Percentiles rank a stretch among this genome's conserved stretches.
These are phyloP conservation scores for Pugionium cornutum DNA, from an alignment of 345 rosid genomes.

Conservation along the genomic window DNA sequence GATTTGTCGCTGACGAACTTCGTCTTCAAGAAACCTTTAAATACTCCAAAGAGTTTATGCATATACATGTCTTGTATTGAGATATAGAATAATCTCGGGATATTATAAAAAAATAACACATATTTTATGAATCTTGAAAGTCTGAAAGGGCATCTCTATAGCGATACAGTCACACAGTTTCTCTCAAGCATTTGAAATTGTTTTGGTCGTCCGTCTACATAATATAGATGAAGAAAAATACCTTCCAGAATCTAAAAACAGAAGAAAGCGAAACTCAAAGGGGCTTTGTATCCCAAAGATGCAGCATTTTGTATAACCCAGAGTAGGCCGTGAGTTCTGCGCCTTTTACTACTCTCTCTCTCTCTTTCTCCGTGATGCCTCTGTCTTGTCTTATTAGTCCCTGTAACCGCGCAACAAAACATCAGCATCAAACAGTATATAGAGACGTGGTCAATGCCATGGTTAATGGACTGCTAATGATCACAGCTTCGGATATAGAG, in stretches of 20 bases:
- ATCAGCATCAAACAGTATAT: constrained; percentile 12
- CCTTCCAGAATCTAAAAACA: constrained; percentile 20
- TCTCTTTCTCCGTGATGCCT: constrained; percentile 10
- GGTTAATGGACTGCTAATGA: background rate
- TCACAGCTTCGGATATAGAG: background rate
- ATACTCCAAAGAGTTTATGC: too few species aligned
- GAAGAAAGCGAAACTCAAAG: constrained; percentile 15
- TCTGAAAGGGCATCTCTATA: constrained; percentile 1
- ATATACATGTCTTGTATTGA: too few species aligned
- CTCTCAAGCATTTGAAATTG: constrained; percentile 18
- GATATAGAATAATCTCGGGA: too few species aligned
- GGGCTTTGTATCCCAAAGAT: constrained; percentile 29
- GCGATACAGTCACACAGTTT: constrained; percentile 3
- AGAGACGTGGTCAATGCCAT: background rate
- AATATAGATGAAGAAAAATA: constrained; percentile 2
- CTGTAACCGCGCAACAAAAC: constrained; percentile 27
- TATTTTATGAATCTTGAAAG: background rate
- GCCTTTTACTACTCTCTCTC: constrained; percentile 14
- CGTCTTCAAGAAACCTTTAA: too few species aligned
- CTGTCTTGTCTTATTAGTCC: constrained; percentile 34
- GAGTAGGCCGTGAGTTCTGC: constrained; percentile 10
- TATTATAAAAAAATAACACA: background rate
- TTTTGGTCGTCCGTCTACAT: constrained; percentile 29
- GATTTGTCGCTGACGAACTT: too few species aligned
- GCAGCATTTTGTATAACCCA: constrained; percentile 29